phyloP scores from a whole-genome alignment of 345 rosid genomes.

The Eucalyptus marginata region DNA sequence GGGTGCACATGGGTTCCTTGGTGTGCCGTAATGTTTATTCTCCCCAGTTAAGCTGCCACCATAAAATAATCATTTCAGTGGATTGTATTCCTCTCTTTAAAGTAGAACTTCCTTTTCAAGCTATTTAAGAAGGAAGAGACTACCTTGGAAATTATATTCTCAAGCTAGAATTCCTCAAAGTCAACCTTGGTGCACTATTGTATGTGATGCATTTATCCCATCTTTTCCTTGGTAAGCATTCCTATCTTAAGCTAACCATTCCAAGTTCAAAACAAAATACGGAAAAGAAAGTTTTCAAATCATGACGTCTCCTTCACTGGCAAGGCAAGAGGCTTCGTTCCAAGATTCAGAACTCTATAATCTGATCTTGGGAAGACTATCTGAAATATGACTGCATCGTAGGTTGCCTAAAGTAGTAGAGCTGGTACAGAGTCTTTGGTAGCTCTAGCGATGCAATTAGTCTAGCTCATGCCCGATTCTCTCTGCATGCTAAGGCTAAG shows the following conservation, averaged over 20 bases:
- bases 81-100: not conserved
- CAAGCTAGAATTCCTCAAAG: not conserved
- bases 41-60: not conserved
- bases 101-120: not conserved
- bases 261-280: not conserved
- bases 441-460: not conserved
- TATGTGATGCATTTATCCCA: not conserved
- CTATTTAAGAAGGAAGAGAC: not conserved
- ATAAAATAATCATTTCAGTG: not conserved
- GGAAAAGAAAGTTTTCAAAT: not conserved
- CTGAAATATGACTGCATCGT: not conserved
- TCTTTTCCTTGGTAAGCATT: not conserved
- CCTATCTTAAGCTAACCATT: not conserved
- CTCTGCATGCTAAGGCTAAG: not conserved
- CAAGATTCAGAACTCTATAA: not conserved
- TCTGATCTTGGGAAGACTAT: not conserved
- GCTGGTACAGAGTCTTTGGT: not conserved
- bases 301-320: not conserved
- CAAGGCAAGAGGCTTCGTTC: not conserved
- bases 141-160: not conserved
- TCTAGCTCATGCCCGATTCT: not conserved
- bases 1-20: not conserved
- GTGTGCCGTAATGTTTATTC: constrained; percentile 1
- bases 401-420: not conserved
- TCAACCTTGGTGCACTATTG: not conserved